A percentile compares a stretch with the other conserved stretches of the same genome.
phyloP scores from a whole-genome alignment of 495 filamentous ascomycete species.

The Aspergillus affinis region DNA sequence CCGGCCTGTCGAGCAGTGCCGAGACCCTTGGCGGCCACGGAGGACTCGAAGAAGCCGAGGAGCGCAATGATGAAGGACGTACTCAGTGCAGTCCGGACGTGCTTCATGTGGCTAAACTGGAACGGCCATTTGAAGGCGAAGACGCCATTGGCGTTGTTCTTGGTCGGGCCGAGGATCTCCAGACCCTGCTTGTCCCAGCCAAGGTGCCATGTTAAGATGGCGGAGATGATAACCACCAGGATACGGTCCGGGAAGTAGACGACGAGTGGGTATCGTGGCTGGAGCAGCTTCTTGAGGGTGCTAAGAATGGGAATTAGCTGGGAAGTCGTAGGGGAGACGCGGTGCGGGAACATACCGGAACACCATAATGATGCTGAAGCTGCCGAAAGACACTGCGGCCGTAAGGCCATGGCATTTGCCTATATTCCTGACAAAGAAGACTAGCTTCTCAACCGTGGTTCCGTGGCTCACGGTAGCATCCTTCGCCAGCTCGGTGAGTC shows the following conservation, averaged over 20 bases:
- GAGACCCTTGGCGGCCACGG: conserved; percentile 92
- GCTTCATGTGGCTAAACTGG: conserved; percentile 66
- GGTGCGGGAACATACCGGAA: conserved; percentile 54
- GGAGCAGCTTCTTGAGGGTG: conserved; percentile 76
- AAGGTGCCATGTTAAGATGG: conserved; percentile 74
- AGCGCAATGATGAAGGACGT: conserved; percentile 93
- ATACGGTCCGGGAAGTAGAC: conserved; percentile 94
- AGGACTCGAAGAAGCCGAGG: conserved; percentile 97
- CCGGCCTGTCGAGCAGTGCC: conserved; percentile 55
- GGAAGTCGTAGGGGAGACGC: neutral
- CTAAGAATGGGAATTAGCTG: conserved; percentile 38
- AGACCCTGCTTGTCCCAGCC: conserved; percentile 81
- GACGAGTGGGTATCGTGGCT: conserved; percentile 75
- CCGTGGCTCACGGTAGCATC: conserved; percentile 66
- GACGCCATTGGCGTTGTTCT: conserved; percentile 54
- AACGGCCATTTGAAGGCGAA: conserved; percentile 90
- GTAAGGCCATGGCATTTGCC: conserved; percentile 70
- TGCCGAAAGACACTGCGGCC: conserved; percentile 67
- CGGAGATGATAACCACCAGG: conserved; percentile 82
- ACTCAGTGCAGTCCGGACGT: conserved; percentile 83
- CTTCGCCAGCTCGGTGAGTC: conserved; percentile 63
- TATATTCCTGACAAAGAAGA: conserved; percentile 71
- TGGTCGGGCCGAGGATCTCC: conserved; percentile 76
- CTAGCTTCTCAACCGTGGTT: conserved; percentile 79
- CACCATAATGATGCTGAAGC: conserved; percentile 87